A percentile compares a stretch with the other conserved stretches of the same genome.
phyloP scores from a whole-genome alignment of 371 early-diverging fungal species.

The Phascolomyces articulosus region DNA sequence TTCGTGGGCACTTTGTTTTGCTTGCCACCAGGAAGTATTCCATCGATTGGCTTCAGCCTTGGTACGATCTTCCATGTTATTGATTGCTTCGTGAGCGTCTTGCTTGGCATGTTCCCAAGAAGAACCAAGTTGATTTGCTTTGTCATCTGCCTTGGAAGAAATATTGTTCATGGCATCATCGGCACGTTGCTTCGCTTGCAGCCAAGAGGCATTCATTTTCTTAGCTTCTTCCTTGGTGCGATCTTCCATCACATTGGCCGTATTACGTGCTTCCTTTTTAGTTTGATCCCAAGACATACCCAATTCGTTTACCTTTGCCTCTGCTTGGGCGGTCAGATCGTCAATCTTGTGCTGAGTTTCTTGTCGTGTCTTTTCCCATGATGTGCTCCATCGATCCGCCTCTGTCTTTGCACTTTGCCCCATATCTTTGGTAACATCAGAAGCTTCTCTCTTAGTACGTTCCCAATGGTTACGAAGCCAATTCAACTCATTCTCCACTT shows the following conservation, averaged over 20 bases:
- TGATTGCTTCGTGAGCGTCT: conserved; percentile 2
- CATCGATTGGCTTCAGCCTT: conserved; percentile 6
- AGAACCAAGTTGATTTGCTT: neutral
- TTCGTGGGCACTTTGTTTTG: conserved; percentile 16
- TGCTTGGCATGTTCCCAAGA: conserved; percentile 13
- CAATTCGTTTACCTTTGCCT: neutral
- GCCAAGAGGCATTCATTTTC: conserved; percentile 6
- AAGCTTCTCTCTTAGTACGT: no score
- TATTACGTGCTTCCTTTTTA: conserved; percentile 10
- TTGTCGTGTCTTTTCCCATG: neutral
- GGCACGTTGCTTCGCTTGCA: conserved; percentile 16
- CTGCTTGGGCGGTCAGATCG: no score
- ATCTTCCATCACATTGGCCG: neutral
- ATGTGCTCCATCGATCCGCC: neutral
- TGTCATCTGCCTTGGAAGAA: conserved; percentile 4
- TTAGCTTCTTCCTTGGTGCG: conserved; percentile 7
- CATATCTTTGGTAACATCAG: neutral
- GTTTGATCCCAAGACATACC: conserved; percentile 17
- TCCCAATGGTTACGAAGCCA: neutral
- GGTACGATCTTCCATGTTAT: neutral
- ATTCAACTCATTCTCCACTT: neutral
- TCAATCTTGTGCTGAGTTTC: neutral
- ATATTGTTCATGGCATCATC: conserved; percentile 3
- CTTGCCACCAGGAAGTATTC: conserved; percentile 10
- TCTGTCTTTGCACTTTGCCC: no score